Percentiles rank a stretch among this genome's conserved stretches.
phyloP scores from a whole-genome alignment of 345 rosid genomes.

The Psidium friedrichsthalianum region DNA sequence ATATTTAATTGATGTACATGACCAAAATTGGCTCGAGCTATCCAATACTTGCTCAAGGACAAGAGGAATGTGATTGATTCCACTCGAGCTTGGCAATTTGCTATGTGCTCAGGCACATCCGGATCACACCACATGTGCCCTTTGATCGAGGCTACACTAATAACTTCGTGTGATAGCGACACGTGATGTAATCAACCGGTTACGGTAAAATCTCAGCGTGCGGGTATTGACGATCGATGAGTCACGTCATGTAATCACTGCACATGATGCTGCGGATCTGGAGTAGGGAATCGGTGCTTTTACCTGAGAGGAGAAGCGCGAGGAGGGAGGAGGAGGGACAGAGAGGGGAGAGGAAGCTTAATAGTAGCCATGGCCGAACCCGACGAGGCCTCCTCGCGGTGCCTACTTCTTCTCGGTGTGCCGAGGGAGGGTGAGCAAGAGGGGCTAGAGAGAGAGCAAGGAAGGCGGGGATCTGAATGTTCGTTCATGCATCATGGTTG shows the following conservation, averaged over 20 bases:
- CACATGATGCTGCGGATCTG: neutral
- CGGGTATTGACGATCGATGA: too few relatives aligned
- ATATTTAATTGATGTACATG: neutral
- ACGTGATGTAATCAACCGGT: accelerated
- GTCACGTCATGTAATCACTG: neutral
- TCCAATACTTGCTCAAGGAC: neutral
- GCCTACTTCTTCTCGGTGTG: neutral
- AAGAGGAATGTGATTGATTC: neutral
- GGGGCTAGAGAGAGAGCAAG: neutral
- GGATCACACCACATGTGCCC: neutral
- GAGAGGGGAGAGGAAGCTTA: neutral
- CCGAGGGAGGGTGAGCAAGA: neutral
- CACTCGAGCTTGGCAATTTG: neutral
- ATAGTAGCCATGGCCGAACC: neutral
- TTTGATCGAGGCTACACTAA: neutral
- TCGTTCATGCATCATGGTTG: neutral
- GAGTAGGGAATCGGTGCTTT: neutral
- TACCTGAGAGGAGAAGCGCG: neutral
- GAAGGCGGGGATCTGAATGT: neutral
- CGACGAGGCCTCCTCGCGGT: neutral
- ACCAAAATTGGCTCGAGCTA: neutral
- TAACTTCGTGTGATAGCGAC: accelerated
- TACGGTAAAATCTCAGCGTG: too few relatives aligned
- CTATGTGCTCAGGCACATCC: neutral
- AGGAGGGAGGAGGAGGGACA: neutral